Percentiles rank a stretch among this genome's conserved stretches.
phyloP scores from a whole-genome alignment of 2,329 filamentous ascomycete genomes.

The Boeremia exigua region DNA sequence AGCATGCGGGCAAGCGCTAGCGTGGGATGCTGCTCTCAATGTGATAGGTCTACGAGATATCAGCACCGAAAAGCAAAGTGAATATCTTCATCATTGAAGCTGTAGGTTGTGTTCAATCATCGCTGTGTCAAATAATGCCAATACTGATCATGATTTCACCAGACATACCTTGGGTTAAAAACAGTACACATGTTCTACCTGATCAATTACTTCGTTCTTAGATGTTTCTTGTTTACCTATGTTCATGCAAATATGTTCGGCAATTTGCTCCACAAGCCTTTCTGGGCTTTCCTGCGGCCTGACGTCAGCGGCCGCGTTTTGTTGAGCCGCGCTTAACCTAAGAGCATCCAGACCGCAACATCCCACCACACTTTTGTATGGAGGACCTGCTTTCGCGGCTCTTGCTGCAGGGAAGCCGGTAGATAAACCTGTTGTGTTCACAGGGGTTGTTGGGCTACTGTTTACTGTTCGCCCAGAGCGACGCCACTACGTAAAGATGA shows the following conservation, averaged over 20 bases:
- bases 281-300: conserved; percentile 7
- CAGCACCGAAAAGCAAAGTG: too few species aligned
- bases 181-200: neutral
- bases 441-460: conserved; percentile 4
- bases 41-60: too few species aligned
- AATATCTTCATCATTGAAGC: too few species aligned
- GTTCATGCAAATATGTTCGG: neutral
- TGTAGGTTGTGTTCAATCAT: too few species aligned
- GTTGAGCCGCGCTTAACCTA: conserved; percentile 27
- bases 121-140: too few species aligned
- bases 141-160: too few species aligned
- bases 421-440: conserved; percentile 14
- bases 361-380: neutral
- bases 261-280: neutral
- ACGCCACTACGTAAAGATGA: conserved; percentile 3
- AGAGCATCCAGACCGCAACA: conserved; percentile 14
- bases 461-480: neutral
- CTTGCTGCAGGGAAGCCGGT: conserved; percentile 1
- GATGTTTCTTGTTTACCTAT: neutral
- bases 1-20: too few species aligned
- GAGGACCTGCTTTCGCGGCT: conserved; percentile 9
- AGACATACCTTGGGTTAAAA: too few species aligned
- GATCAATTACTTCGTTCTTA: neutral
- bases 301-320: conserved; percentile 35
- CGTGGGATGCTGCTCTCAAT: too few species aligned